Conservation (phyloP, 2,329 filamentous ascomycete species). For the Ascochyta koolunga region DNA sequence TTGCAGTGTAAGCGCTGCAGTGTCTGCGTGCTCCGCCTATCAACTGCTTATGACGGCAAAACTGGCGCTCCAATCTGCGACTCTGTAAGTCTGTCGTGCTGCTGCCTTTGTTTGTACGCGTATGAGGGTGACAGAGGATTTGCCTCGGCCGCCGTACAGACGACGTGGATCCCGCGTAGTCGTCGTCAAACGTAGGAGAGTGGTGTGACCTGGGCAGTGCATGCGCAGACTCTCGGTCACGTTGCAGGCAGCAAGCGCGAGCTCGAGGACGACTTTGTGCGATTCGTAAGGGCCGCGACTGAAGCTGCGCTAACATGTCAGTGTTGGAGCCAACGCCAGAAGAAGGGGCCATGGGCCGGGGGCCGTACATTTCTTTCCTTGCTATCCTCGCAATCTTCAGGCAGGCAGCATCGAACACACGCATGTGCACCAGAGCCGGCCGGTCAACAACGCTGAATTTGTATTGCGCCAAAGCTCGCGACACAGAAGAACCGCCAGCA, state of each 20-base stretch:
- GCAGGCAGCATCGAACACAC: not conserved
- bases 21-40: constrained; percentile 7
- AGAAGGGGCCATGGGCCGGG: too few species aligned
- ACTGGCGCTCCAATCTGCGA: not conserved
- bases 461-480: not conserved
- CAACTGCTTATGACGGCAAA: not conserved
- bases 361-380: not conserved
- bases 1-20: constrained; percentile 12
- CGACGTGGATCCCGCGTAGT: not conserved
- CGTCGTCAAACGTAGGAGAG: not conserved
- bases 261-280: too few species aligned
- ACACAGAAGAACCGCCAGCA: not conserved
- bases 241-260: not conserved
- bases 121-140: not conserved
- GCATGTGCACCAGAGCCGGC: not conserved
- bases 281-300: not conserved
- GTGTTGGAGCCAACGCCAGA: not conserved
- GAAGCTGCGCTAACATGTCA: constrained; percentile 2
- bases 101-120: not conserved
- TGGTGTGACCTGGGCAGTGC: not conserved
- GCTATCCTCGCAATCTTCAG: not conserved
- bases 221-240: not conserved
- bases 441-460: not conserved
- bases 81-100: not conserved
- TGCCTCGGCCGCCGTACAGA: not conserved